phyloP scores from a whole-genome alignment of 148 eudicot species.

The Vaccinium darrowii region DNA sequence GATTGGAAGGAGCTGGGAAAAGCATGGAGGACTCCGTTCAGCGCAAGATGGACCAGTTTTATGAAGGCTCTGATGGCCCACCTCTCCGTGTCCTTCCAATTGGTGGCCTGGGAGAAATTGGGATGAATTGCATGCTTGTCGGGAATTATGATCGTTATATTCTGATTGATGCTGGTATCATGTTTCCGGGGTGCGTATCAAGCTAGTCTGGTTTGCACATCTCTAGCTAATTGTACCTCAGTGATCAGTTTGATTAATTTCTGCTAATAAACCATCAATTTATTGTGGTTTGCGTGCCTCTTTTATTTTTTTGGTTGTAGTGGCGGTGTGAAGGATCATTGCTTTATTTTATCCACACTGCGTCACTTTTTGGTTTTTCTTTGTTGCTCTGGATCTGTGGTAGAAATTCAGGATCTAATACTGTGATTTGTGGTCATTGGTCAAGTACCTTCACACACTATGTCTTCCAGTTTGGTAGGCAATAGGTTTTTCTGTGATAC shows the following conservation, averaged over 20 bases:
- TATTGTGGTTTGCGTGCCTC: background rate
- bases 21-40: constrained; percentile 96
- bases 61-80: constrained; percentile 94
- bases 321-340: background rate
- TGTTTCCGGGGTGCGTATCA: constrained; percentile 90
- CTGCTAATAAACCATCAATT: background rate
- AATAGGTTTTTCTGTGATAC: background rate
- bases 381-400: background rate
- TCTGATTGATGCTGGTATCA: constrained; percentile 92
- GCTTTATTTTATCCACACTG: background rate
- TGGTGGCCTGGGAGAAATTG: constrained; percentile 98
- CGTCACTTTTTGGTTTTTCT: background rate
- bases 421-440: background rate
- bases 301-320: background rate
- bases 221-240: constrained; percentile 5
- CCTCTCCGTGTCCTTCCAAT: constrained; percentile 92
- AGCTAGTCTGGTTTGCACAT: background rate
- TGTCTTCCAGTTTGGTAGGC: background rate
- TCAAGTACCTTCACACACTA: background rate
- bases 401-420: background rate
- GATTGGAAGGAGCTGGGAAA: constrained; percentile 78
- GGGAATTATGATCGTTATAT: constrained; percentile 98
- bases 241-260: background rate
- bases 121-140: constrained; percentile 99
- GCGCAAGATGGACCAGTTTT: constrained; percentile 92